These are phyloP conservation scores for Spergularia azorica DNA, from an alignment of 179 eudicot species.

Conservation along the genomic window DNA sequence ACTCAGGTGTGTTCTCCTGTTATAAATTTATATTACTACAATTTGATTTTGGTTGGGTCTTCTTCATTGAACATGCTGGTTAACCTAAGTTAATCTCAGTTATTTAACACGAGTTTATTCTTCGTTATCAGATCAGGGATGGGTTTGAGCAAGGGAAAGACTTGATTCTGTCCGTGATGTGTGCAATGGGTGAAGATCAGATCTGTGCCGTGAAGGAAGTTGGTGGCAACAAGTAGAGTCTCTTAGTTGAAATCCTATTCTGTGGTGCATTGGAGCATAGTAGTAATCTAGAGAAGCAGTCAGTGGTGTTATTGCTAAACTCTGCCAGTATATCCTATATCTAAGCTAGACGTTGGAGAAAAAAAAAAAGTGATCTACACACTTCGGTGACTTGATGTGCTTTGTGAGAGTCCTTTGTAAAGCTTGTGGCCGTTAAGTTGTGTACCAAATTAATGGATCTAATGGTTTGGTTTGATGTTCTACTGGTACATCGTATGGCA, in stretches of 20 bases:
- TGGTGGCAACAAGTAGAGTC: slow-evolving; percentile 24
- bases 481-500: slow-evolving; percentile 15
- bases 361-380: not conserved
- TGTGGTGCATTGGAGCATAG: not conserved
- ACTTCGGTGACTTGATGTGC: slow-evolving; percentile 23
- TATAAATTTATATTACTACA: not conserved
- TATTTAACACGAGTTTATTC: not conserved
- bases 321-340: slow-evolving; percentile 7
- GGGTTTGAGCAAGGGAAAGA: slow-evolving; percentile 40
- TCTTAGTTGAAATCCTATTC: not conserved
- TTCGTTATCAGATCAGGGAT: slow-evolving; percentile 32
- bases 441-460: slow-evolving; percentile 18
- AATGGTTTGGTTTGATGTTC: slow-evolving; percentile 18
- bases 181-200: slow-evolving; percentile 44
- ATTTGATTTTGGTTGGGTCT: too few species aligned
- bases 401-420: not conserved
- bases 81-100: too few species aligned
- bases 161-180: slow-evolving; percentile 34
- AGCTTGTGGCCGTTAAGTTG: slow-evolving; percentile 9
- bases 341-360: not conserved
- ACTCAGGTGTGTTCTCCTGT: slow-evolving; percentile 35
- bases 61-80: too few species aligned
- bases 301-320: not conserved
- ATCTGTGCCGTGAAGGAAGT: slow-evolving; percentile 37
- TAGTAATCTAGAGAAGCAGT: slow-evolving; percentile 15